Base-by-base conservation (phyloP, 257 asterid species). In the Verbascum thapsus region DNA sequence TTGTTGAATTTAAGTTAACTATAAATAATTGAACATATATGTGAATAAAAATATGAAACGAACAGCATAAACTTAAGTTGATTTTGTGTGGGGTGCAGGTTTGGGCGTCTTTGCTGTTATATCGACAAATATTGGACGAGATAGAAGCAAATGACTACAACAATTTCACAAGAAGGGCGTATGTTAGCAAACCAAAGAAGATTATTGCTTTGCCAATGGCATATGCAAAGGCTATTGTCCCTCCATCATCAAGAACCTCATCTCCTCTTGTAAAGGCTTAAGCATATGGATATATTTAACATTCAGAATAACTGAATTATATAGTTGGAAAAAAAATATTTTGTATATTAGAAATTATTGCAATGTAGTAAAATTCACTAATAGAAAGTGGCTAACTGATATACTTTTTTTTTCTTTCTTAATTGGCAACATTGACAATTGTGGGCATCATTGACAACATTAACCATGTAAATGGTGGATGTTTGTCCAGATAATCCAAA, bases 101-200 rank as follows among this genome's bases (percentile, higher is more conserved):
- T 59, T 84, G 91, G 95, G 95, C 96, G 0, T 76, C 99, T 0
- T 44, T 94, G 61, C 72, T 90, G 38, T 52, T 94, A 72, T 90
- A 90, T 58, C 84, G 90, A 15, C 88, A 90, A 74, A 94, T 94
- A 70, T 69, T 94, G 63, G 99, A 94, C 23, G 95, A 90, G 84
- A 88, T 94, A 4, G 99, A 94, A 64, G 98, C 91, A 0, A 94
- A 94, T 17, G 99, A 90, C 86, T 94, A 85, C 82, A 80, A 94
- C 90, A 94, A 88, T 35, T 94, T 94, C 85, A 90, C 95, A 22
- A 81, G 69, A 81, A 83, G 98, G 73, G 98, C 99, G 0, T 94
- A 82, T 54, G 99, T 94, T 42, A 73, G 88, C 75, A 90, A 90
- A 63, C 88, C 95, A 7, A 88, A 90, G 76, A 94, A 88, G 95